Base-by-base conservation (phyloP, 169 alveolate genomes). In the Plasmodium gonderi region DNA sequence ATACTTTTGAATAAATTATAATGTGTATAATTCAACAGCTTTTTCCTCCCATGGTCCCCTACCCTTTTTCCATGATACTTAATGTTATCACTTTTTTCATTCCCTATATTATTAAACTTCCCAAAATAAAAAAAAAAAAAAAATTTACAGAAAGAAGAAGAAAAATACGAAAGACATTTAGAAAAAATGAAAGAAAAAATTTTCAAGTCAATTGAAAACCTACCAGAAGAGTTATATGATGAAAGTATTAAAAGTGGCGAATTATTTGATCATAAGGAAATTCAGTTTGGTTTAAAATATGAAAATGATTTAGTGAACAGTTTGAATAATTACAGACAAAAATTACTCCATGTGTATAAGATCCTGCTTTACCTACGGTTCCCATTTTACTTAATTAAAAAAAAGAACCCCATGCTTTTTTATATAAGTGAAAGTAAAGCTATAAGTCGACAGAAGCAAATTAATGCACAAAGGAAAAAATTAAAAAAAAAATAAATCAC, bases 361-460 rank as follows among this genome's bases (percentile, higher is more conserved):
- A 79, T 95, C 76, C 79, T 95, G 33, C 94, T 94, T 91, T 91
- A 95, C 69, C 68, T 95, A 51, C 49, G 97, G 67, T 95, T 89
- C 79, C 97, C 97, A 26, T 93, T 94, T 90, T 78, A 92, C 64
- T 96, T 94, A 64, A 67, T 94, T 31, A 95, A 95, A 45, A 89
- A 83, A 47, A 82, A 91, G 9, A 90, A 92, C 17, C 97, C 97
- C 42, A 95, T 95, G 69, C n/a, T 95, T 45, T 95, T 95, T 89
- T 95, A 96, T 96, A 92, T 95, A 49, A 95, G 95, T 74, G 97
- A 95, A 69, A 94, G 94, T 90, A 95, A 95, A 68, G 95, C 95
- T 20, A 44, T 95, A 65, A 94, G 96, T 20, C 76, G 96, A 40
- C 97, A 95, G 80, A 95, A 95, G 67, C 97, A 95, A 83, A 96